Conservation (phyloP, 179 eudicot species). For the Silene coronaria region DNA sequence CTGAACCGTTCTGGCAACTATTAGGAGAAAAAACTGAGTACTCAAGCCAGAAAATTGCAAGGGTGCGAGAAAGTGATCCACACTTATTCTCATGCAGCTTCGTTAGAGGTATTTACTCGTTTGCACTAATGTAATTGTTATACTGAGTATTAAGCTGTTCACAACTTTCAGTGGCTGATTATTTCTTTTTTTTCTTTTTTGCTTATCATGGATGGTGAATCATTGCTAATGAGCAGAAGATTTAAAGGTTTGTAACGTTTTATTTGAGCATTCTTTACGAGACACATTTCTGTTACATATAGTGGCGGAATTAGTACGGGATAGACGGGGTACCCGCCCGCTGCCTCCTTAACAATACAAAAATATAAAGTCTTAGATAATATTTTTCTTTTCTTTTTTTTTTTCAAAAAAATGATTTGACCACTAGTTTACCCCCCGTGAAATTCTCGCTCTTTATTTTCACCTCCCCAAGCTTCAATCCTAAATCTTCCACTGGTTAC, state of each 20-base stretch:
- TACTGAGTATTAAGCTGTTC: not conserved
- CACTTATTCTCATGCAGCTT: slow-evolving; percentile 78
- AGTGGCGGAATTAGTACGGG: no score
- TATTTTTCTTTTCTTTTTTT: no score
- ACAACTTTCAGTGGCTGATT: slow-evolving; percentile 23
- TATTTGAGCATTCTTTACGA: not conserved
- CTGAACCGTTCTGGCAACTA: slow-evolving; percentile 78
- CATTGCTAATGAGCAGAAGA: slow-evolving; percentile 51
- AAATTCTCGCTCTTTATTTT: no score
- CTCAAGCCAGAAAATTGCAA: slow-evolving; percentile 62
- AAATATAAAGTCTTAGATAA: no score
- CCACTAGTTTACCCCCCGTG: no score
- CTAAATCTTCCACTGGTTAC: no score
- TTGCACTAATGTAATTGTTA: not conserved
- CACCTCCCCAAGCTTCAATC: no score
- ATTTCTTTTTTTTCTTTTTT: slow-evolving; percentile 8
- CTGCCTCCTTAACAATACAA: no score
- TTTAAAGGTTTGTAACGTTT: slow-evolving; percentile 52
- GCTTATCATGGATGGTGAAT: slow-evolving; percentile 32
- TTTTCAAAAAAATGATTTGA: no score
- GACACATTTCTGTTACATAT: not conserved
- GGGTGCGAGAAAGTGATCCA: slow-evolving; percentile 76
- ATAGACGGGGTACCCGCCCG: no score
- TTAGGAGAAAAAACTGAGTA: slow-evolving; percentile 82
- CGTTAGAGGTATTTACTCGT: slow-evolving; percentile 42